Evolutionary conservation across 805 yeast genomes (phyloP), one percentile per base, ranked within the genome.

Genomic region (Schwanniomyces polymorphus): DNA sequence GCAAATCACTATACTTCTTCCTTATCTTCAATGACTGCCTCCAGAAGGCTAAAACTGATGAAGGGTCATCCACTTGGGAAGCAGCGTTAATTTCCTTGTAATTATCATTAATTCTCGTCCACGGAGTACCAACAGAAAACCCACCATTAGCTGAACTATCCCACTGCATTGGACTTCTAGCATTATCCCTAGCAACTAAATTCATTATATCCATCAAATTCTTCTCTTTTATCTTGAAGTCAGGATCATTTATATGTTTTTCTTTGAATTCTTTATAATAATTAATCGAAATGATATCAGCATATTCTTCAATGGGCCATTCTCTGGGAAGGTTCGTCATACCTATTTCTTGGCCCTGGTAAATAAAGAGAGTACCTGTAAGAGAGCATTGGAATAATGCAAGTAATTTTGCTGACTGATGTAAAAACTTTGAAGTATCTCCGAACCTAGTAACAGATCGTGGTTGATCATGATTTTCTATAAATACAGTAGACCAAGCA

Each of bases 341-440:
- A 28, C 82, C 85, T 49, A 81, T 65, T 55, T 81, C 86, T 59
- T 81, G 86, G 43, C 85, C 86, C 61, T 81, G 85, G 63, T 80
- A 81, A 33, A 81, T 63, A 62, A 70, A 81, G 44, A 79, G 60
- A 11, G 85, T 79, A 41, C 86, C 85, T 23, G 80, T 74, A 52
- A 79, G 67, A 10, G 81, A 56, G 11, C 70, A 46, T 50, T 75
- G 72, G 57, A 81, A 59, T 41, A 75, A 50, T 14, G 81, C 70
- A 50, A 81, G 57, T 57, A 79, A 60, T 62, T 81, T 81, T 25
- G 80, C 80, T 23, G 79, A 70, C 43, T 61, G 57, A 44, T 55
- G 65, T 39, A 74, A 59, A 52, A 50, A 64, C 41, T 64, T 58
- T 3, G 71, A 63, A 43, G 68, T 75, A 59, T 70, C 68, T 41